These are phyloP conservation scores for Chytriomyces sp. DNA, from an alignment of 192 early-diverging fungal genomes.

Conservation along the genomic window DNA sequence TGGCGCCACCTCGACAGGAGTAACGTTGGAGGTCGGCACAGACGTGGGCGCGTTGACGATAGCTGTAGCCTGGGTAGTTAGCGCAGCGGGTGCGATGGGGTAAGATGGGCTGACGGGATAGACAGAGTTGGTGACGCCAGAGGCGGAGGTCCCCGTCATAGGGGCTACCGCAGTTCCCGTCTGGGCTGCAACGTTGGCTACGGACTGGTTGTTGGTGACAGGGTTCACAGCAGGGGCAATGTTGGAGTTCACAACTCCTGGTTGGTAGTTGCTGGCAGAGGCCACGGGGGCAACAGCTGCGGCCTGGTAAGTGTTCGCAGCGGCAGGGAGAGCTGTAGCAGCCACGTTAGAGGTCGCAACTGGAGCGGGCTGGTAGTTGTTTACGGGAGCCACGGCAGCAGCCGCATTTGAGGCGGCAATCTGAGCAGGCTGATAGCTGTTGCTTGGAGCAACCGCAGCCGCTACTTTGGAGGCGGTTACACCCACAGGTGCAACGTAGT, in stretches of 20 bases:
- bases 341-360: neutral
- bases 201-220: too few relatives aligned
- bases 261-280: neutral
- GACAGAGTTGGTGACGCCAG: neutral
- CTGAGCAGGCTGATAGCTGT: too few relatives aligned
- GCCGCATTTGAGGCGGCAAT: too few relatives aligned
- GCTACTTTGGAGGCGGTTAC: conserved; percentile 2
- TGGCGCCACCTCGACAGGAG: neutral
- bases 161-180: too few relatives aligned
- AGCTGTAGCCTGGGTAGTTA: neutral
- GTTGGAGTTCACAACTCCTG: too few relatives aligned
- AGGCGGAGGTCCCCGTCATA: too few relatives aligned
- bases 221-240: too few relatives aligned
- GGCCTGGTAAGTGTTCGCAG: neutral
- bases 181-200: too few relatives aligned
- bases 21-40: neutral
- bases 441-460: neutral
- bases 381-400: neutral
- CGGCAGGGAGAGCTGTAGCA: neutral
- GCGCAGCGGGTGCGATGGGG: neutral
- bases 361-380: neutral
- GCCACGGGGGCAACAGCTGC: neutral
- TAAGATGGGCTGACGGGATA: neutral
- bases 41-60: neutral
- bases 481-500: too few relatives aligned